Conservation (phyloP, 2,329 filamentous ascomycete species). For the Microcyclosporella mali region DNA sequence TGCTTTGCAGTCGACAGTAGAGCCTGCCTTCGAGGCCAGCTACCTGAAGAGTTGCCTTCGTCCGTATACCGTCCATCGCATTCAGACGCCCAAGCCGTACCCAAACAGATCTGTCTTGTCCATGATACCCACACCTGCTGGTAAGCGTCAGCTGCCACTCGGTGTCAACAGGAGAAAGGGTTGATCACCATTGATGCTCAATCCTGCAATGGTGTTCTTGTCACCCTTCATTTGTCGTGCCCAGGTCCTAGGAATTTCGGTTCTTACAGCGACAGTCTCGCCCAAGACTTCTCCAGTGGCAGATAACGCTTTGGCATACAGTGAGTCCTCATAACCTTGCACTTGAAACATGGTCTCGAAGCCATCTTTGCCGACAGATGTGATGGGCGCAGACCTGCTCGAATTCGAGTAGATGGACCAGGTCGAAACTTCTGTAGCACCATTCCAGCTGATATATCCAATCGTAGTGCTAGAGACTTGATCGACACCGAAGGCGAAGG, state of each 20-base stretch:
- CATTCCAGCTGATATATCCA: conserved; percentile 48
- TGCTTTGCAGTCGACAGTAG: too few species aligned
- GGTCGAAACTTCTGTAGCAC: conserved; percentile 30
- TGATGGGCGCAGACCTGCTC: conserved; percentile 6
- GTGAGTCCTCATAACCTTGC: conserved; percentile 12
- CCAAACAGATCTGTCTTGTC: too few species aligned
- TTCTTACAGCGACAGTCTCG: conserved; percentile 2
- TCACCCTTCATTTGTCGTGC: too few species aligned
- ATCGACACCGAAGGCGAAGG: conserved; percentile 15
- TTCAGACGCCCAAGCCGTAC: too few species aligned
- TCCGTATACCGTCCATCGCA: too few species aligned
- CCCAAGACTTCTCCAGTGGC: conserved; percentile 7
- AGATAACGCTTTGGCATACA: conserved; percentile 15
- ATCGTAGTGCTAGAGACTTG: conserved; percentile 16
- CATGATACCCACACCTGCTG: too few species aligned
- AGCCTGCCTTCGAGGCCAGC: too few species aligned
- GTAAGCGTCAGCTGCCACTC: too few species aligned
- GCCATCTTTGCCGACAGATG: conserved; percentile 7
- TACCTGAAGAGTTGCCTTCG: too few species aligned
- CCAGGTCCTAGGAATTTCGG: neutral
- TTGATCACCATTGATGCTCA: too few species aligned
- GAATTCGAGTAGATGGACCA: conserved; percentile 16
- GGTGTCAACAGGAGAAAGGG: too few species aligned
- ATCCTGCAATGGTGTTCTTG: too few species aligned
- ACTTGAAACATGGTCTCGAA: conserved; percentile 15